Percentiles rank a stretch among this genome's conserved stretches.
Evolutionary conservation across 495 filamentous ascomycete genomes (phyloP).

Genomic region (Daldinia decipiens): DNA sequence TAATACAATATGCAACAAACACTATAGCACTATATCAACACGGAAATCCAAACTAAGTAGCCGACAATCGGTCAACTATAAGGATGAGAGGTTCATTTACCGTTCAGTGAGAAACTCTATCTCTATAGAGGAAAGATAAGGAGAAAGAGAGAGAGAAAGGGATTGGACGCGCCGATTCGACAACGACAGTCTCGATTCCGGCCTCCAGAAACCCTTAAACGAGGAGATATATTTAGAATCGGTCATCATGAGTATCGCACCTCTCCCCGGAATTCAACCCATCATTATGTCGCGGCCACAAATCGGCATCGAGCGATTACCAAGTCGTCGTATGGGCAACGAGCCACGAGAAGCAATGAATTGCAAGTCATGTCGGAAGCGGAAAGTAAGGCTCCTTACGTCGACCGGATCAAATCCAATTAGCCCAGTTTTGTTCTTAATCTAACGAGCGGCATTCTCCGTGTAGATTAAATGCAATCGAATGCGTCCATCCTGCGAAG

Average conservation of each 20-base stretch:
- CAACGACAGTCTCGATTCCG: conserved; percentile 3
- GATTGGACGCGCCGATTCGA: not conserved
- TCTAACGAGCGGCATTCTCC: conserved; percentile 39
- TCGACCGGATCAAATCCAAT: conserved; percentile 6
- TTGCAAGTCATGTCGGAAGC: conserved; percentile 90
- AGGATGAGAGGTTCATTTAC: conserved; percentile 23
- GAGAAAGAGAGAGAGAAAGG: conserved; percentile 5
- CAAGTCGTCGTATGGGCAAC: conserved; percentile 74
- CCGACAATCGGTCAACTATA: conserved; percentile 8
- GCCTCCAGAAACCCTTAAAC: conserved; percentile 9
- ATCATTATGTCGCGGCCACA: conserved; percentile 75
- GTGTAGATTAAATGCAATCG: conserved; percentile 89
- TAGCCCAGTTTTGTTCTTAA: conserved; percentile 18
- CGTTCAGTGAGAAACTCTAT: conserved; percentile 22
- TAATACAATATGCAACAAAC: conserved; percentile 28
- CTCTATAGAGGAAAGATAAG: conserved; percentile 22
- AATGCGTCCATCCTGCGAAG: conserved; percentile 82
- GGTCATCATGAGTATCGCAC: conserved; percentile 45
- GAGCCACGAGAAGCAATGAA: conserved; percentile 92
- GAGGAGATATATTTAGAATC: conserved; percentile 33
- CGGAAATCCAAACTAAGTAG: conserved; percentile 13
- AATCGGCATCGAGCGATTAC: conserved; percentile 85
- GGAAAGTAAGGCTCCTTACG: conserved; percentile 68
- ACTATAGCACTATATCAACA: conserved; percentile 27
- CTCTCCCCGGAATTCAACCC: conserved; percentile 49